These are phyloP conservation scores for Apium graveolens DNA, from an alignment of 129 eudicot genomes.

Conservation along the genomic window DNA sequence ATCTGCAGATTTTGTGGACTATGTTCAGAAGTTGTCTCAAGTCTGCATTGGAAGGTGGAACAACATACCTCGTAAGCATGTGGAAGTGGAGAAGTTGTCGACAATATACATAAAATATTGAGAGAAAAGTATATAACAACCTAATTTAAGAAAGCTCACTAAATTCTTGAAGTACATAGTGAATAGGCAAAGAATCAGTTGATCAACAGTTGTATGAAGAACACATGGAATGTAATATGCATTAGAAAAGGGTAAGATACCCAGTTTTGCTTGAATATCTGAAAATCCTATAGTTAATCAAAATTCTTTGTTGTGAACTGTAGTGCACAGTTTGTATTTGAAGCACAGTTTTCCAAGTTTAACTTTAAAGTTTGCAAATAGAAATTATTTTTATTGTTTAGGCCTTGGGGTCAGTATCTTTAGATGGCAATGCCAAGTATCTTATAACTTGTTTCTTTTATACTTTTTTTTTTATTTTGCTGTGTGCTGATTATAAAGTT, in stretches of 20 bases:
- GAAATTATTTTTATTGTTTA: neutral
- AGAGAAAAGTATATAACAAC: neutral
- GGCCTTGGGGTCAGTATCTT: no score
- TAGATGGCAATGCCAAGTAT: neutral
- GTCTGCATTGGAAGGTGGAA: neutral
- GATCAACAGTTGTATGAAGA: slow-evolving; percentile 22
- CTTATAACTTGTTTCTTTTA: neutral
- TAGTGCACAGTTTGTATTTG: neutral
- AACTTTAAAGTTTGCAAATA: neutral
- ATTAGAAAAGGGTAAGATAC: slow-evolving; percentile 39
- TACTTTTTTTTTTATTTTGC: neutral
- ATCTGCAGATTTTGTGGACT: slow-evolving; percentile 10
- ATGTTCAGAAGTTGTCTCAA: neutral
- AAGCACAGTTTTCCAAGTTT: neutral
- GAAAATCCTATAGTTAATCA: slow-evolving; percentile 1
- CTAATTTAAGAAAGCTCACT: slow-evolving; percentile 21
- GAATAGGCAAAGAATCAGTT: slow-evolving; percentile 28
- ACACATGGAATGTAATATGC: slow-evolving; percentile 32
- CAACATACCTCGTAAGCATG: slow-evolving; percentile 9
- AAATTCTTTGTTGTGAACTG: neutral
- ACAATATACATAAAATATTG: slow-evolving; percentile 27
- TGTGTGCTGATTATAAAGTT: no score
- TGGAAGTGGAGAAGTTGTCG: slow-evolving; percentile 20
- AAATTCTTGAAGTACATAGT: slow-evolving; percentile 36
- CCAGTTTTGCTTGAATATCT: slow-evolving; percentile 44